Base-by-base conservation (phyloP, 2,329 filamentous ascomycete species). In the Colletotrichum orchidophilum region DNA sequence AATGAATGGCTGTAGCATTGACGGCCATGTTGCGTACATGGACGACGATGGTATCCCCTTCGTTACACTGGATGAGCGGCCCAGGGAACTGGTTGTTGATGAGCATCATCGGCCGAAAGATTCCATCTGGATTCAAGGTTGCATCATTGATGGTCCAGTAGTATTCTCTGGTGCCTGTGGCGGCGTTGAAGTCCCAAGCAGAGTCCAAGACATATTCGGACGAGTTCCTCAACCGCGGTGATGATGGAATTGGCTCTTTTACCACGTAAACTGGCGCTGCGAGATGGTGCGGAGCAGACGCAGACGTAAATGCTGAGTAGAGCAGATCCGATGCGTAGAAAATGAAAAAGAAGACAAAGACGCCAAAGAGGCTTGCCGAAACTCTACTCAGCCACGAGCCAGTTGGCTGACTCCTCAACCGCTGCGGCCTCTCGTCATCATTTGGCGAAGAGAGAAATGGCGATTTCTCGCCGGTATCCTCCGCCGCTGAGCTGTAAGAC, bases 51-150 rank as follows among this genome's bases (percentile, higher is more conserved):
- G 87, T 89, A 75, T 96, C 94, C 24, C 92, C 93, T 73, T 93
- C 90, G 74, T 93, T 94, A 73, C 90, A 89, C 73, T 93, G 89
- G 55, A 96, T 88, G 54, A 93, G 80, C 6, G 93, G 93, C 0
- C 93, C 87, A 0, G 94, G 94, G 80, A 93, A 95, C 77, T 92
- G 85, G 42, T 90, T 90, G 77, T 96, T 94, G 81, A 94, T 93
- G 46, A 91, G 88, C 63, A 94, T 87, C 84, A 92, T 87, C 9
- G 83, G 85, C 24, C 87, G 84, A 53, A 80, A 84, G 24, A 90
- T 80, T 3, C 88, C 91, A 75, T 93, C 89, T 0, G 91, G 91
- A 63, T 90, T 91, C 52, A 88, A 84, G 0, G 84, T 81, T 35
- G 87, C 86, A 71, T 92, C 88, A 11, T 81, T 77, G 33, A 93